These are phyloP conservation scores for Arbutus unedo DNA, from an alignment of 148 eudicot genomes.

Conservation along the genomic window DNA sequence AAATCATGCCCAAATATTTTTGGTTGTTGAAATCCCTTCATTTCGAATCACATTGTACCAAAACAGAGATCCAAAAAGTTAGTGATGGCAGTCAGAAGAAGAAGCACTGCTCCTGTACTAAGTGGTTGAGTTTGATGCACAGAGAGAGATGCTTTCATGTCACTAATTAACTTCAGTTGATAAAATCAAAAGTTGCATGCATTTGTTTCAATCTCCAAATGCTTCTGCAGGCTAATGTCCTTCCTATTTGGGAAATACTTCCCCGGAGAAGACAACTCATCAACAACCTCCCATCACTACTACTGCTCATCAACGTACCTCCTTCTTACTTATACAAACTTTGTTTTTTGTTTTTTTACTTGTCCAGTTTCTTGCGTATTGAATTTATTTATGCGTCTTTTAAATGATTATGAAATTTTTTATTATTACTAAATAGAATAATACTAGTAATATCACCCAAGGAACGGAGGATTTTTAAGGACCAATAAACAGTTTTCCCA, in stretches of 20 bases:
- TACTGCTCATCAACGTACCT: neutral
- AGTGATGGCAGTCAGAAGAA: neutral
- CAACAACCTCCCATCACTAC: neutral
- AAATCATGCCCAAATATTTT: no score
- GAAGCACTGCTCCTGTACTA: neutral
- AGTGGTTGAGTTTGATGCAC: neutral
- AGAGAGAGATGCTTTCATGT: neutral
- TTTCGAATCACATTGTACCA: neutral
- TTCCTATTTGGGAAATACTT: neutral
- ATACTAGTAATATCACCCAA: no score
- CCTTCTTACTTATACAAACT: neutral
- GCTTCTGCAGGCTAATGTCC: neutral
- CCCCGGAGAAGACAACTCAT: conserved; percentile 1
- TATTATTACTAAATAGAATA: no score
- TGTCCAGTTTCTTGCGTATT: neutral
- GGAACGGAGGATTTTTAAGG: no score
- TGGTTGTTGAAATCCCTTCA: neutral
- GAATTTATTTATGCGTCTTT: no score
- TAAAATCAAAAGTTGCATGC: neutral
- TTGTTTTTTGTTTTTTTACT: neutral
- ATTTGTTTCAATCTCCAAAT: neutral
- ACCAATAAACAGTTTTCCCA: no score
- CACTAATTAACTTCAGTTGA: neutral
- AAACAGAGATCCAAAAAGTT: neutral
- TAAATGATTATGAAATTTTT: no score